phyloP scores from a whole-genome alignment of 352 stramenopile genomes.

The Pythium sp. region DNA sequence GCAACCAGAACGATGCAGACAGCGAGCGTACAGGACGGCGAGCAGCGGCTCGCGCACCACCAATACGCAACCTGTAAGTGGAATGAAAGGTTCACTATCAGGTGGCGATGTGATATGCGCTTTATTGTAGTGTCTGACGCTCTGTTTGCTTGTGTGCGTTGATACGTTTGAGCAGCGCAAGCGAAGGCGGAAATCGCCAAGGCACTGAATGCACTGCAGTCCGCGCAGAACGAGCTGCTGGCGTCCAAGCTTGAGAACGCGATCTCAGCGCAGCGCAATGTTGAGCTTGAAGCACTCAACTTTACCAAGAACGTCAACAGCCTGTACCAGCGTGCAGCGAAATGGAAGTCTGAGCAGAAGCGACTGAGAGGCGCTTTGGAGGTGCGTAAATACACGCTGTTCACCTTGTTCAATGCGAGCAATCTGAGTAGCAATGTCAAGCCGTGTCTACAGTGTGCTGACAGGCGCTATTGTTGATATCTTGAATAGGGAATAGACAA shows the following conservation, averaged over 20 bases:
- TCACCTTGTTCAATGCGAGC: neutral
- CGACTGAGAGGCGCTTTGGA: slow-evolving; percentile 48
- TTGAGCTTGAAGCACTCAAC: slow-evolving; percentile 56
- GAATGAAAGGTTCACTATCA: neutral
- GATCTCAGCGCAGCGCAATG: slow-evolving; percentile 48
- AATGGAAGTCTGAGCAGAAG: slow-evolving; percentile 69
- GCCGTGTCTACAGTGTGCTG: neutral
- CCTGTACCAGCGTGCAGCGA: slow-evolving; percentile 54
- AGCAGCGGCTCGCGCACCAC: slow-evolving; percentile 31
- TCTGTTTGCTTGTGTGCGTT: neutral
- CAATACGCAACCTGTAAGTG: slow-evolving; percentile 21
- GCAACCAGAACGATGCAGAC: slow-evolving; percentile 1
- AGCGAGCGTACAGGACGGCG: slow-evolving; percentile 24
- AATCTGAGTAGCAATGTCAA: neutral
- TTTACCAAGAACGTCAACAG: slow-evolving; percentile 60
- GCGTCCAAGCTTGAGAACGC: slow-evolving; percentile 45
- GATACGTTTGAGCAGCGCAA: slow-evolving; percentile 10
- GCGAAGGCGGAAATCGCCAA: slow-evolving; percentile 31
- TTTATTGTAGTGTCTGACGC: neutral
- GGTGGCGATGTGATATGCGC: neutral
- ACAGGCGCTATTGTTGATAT: too few relatives aligned
- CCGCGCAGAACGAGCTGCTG: slow-evolving; percentile 35
- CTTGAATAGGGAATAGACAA: slow-evolving; percentile 35
- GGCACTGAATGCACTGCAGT: slow-evolving; percentile 38
- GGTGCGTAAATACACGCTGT: slow-evolving; percentile 15